A percentile compares a stretch with the other conserved stretches of the same genome.
These are phyloP conservation scores for Kurtzmaniella fragi DNA, from an alignment of 805 yeast species.

Conservation along the genomic window DNA sequence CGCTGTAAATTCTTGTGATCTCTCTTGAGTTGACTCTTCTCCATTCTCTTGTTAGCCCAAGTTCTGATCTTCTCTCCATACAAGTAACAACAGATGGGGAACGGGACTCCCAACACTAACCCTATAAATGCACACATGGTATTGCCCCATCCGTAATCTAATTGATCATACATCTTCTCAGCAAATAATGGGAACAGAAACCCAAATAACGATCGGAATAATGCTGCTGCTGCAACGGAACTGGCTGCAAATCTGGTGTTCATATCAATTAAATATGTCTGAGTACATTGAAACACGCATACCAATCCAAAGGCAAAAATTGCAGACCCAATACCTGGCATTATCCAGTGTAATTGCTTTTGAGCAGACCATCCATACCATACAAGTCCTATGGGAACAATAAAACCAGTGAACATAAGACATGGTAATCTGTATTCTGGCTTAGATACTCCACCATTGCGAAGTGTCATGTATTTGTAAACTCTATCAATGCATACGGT, in stretches of 20 bases:
- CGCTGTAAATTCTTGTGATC: conserved; percentile 16
- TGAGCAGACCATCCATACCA: conserved; percentile 40
- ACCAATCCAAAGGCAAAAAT: conserved; percentile 33
- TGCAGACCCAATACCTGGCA: conserved; percentile 32
- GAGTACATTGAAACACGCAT: conserved; percentile 33
- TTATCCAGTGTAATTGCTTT: conserved; percentile 31
- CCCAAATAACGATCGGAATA: conserved; percentile 34
- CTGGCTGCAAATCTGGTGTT: conserved; percentile 33
- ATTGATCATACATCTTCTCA: conserved; percentile 25
- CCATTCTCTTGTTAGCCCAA: conserved; percentile 29
- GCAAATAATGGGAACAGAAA: conserved; percentile 36
- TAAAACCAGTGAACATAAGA: conserved; percentile 25
- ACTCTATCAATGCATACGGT: conserved; percentile 21
- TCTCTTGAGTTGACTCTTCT: conserved; percentile 15
- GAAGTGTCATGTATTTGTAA: conserved; percentile 17
- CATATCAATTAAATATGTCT: conserved; percentile 36
- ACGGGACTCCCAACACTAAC: conserved; percentile 31
- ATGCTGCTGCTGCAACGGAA: conserved; percentile 39
- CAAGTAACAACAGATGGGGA: conserved; percentile 30
- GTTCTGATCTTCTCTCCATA: conserved; percentile 31
- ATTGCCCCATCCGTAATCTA: conserved; percentile 39
- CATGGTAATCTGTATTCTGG: conserved; percentile 37
- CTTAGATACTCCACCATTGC: conserved; percentile 27
- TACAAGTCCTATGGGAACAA: conserved; percentile 32
- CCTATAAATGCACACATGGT: conserved; percentile 34